Percentiles rank a stretch among this genome's conserved stretches.
Conservation (phyloP, 140 eudicot genomes). For the Oenanthe javanica region DNA sequence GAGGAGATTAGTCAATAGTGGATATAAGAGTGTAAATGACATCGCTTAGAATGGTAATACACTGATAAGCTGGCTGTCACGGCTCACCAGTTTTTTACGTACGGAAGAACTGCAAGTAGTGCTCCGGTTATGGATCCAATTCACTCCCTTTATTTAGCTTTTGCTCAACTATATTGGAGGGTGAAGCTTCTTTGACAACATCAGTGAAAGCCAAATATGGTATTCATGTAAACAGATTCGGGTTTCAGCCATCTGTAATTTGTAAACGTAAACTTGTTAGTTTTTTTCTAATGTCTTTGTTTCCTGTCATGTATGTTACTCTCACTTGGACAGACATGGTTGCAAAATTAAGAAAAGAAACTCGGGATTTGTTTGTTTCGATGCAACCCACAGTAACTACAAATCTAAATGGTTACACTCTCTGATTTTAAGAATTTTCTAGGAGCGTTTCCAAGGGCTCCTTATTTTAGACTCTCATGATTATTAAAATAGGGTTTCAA, state of each 20-base stretch:
- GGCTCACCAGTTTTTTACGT: not conserved
- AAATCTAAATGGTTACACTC: no score
- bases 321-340: no score
- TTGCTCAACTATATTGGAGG: not conserved
- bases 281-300: no score
- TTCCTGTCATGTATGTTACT: no score
- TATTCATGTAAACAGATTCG: not conserved
- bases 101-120: not conserved
- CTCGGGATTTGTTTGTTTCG: no score
- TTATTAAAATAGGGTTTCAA: no score
- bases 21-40: not conserved
- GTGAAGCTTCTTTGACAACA: not conserved
- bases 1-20: constrained; percentile 54
- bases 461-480: no score
- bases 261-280: no score
- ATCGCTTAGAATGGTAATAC: not conserved
- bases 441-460: no score
- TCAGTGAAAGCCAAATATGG: not conserved
- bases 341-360: no score
- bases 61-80: not conserved
- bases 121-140: not conserved
- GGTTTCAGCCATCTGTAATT: not conserved
- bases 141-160: not conserved
- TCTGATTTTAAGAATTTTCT: no score
- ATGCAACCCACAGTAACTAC: no score